Conservation (phyloP, 176 grass and related monocot species). For the Puya raimondii region DNA sequence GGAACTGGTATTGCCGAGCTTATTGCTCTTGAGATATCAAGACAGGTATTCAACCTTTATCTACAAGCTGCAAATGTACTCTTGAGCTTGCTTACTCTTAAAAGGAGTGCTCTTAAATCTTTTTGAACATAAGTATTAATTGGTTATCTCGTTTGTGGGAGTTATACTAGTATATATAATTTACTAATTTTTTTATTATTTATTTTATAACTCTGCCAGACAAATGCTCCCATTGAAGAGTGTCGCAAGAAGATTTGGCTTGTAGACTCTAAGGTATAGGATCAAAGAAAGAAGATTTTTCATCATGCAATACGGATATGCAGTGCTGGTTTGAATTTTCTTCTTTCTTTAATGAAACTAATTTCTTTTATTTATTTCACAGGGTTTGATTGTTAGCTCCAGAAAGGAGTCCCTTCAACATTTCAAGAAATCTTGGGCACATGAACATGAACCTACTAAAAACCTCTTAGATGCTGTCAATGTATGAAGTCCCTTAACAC, state of each 20-base stretch:
- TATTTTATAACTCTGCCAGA: conserved; percentile 43
- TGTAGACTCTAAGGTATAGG: conserved; percentile 84
- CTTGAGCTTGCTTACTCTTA: too few species aligned
- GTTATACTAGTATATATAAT: not conserved
- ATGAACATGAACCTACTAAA: conserved; percentile 67
- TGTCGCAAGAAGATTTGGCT: conserved; percentile 92
- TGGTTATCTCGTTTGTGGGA: too few species aligned
- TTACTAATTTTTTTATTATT: conserved; percentile 14
- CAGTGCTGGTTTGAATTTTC: not conserved
- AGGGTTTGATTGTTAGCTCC: conserved; percentile 88
- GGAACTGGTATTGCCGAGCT: conserved; percentile 99
- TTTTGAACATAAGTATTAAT: too few species aligned
- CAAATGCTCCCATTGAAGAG: conserved; percentile 74
- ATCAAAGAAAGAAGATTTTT: not conserved
- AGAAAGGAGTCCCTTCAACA: conserved; percentile 62
- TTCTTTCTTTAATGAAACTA: not conserved
- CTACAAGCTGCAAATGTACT: conserved; percentile 7
- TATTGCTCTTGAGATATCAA: conserved; percentile 94
- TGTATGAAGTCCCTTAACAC: conserved; percentile 30
- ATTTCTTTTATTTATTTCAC: conserved; percentile 24
- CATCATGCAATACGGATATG: not conserved
- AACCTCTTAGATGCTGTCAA: conserved; percentile 74
- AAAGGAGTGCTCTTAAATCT: too few species aligned
- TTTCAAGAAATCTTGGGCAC: conserved; percentile 94
- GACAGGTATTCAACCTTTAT: conserved; percentile 47